A percentile compares a stretch with the other conserved stretches of the same genome.
Conservation (phyloP, 1,284 basidiomycete species). For the Xerocomus minutiporus region DNA sequence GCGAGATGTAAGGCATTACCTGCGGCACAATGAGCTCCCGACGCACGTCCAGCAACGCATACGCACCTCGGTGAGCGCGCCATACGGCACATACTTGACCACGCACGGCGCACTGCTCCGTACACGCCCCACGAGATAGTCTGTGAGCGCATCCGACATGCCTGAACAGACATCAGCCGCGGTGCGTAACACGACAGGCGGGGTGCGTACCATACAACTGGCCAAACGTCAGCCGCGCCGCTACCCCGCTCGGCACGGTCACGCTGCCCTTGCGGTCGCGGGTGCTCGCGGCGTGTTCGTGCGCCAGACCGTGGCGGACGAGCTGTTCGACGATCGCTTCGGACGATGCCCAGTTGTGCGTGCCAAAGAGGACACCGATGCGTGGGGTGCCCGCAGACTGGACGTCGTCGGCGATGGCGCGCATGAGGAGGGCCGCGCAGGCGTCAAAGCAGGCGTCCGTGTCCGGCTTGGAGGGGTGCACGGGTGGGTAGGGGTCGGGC, state of each 20-base stretch:
- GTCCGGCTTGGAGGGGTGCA: constrained; percentile 64
- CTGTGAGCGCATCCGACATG: constrained; percentile 80
- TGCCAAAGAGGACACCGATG: constrained; percentile 78
- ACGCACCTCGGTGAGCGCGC: constrained; percentile 63
- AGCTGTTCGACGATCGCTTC: constrained; percentile 60
- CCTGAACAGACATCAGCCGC: constrained; percentile 70
- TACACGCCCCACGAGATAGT: constrained; percentile 59
- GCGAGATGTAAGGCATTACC: constrained; percentile 70
- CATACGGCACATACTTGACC: constrained; percentile 85
- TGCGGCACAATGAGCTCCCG: constrained; percentile 11
- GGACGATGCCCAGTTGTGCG: constrained; percentile 76
- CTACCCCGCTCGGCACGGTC: constrained; percentile 47
- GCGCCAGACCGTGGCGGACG: constrained; percentile 54
- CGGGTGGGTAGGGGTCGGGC: constrained; percentile 55
- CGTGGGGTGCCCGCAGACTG: constrained; percentile 31
- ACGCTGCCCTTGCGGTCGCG: constrained; percentile 30
- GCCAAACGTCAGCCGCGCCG: constrained; percentile 69
- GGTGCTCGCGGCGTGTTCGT: constrained; percentile 9
- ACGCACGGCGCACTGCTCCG: constrained; percentile 61
- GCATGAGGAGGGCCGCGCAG: constrained; percentile 61
- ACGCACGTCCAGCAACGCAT: not conserved
- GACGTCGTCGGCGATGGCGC: constrained; percentile 42
- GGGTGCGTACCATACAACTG: constrained; percentile 71
- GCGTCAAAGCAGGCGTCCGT: constrained; percentile 81
- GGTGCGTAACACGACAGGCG: constrained; percentile 40